phyloP scores from a whole-genome alignment of 257 asterid species.

The Dorcoceras hygrometricum region DNA sequence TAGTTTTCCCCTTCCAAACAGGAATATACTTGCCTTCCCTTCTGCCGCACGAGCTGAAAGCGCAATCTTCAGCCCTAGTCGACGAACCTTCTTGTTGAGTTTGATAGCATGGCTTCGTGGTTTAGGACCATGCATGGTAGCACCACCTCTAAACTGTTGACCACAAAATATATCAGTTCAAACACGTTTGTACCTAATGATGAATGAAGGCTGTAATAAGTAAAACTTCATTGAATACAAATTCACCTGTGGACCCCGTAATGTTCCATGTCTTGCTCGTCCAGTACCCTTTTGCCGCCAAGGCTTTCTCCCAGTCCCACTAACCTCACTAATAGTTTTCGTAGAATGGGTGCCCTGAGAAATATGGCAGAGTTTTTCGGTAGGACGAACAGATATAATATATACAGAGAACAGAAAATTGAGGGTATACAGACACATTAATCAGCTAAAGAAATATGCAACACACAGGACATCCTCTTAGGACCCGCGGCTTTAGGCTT shows the following conservation, averaged over 20 bases:
- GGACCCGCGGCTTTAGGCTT: background rate
- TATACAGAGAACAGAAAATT: background rate
- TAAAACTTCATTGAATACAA: conserved; percentile 20
- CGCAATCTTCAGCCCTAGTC: conserved; percentile 89
- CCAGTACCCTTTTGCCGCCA: conserved; percentile 91
- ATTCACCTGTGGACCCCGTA: conserved; percentile 81
- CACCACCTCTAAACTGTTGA: conserved; percentile 85
- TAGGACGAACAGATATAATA: background rate
- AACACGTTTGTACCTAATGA: conserved; percentile 5
- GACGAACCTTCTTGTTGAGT: conserved; percentile 82
- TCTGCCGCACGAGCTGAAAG: conserved; percentile 91
- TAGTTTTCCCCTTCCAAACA: background rate
- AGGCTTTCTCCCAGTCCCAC: conserved; percentile 96
- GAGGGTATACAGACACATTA: background rate
- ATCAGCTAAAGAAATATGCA: background rate
- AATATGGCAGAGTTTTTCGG: conserved; percentile 15
- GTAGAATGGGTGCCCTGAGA: conserved; percentile 93
- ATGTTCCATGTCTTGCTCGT: conserved; percentile 86
- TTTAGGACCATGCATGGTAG: conserved; percentile 89
- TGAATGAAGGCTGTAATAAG: conserved; percentile 5
- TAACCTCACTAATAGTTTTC: conserved; percentile 87
- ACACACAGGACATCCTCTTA: background rate
- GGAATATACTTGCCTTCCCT: conserved; percentile 75
- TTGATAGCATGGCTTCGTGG: conserved; percentile 93
- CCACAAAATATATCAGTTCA: conserved; percentile 18